A percentile compares a stretch with the other conserved stretches of the same genome.
Conservation (phyloP, 768 basidiomycete species). For the Boletus sp. region DNA sequence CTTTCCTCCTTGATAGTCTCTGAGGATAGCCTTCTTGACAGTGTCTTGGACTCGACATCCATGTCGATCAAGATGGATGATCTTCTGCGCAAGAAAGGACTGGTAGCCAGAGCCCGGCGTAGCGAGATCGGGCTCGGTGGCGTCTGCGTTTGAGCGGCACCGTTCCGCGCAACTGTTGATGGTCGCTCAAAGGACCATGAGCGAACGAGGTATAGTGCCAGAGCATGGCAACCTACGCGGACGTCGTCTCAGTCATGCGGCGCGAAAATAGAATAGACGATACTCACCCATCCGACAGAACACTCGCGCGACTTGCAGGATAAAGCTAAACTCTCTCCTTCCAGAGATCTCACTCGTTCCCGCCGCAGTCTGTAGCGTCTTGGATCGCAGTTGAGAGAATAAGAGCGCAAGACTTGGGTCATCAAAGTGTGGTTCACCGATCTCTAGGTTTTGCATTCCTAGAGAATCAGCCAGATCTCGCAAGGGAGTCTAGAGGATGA, state of each 20-base stretch:
- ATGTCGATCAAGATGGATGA: conserved; percentile 89
- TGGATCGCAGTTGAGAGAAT: conserved; percentile 85
- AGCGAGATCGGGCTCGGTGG: conserved; percentile 45
- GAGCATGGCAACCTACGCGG: conserved; percentile 77
- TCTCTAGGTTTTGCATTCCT: conserved; percentile 54
- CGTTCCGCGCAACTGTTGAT: conserved; percentile 37
- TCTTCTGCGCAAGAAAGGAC: conserved; percentile 54
- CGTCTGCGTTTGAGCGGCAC: conserved; percentile 4
- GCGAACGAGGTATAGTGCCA: conserved; percentile 87
- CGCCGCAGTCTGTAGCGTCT: conserved; percentile 89
- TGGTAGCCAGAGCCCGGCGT: conserved; percentile 48
- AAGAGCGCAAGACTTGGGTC: conserved; percentile 91
- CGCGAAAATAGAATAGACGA: neutral
- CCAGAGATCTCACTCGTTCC: conserved; percentile 91
- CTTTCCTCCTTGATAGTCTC: conserved; percentile 47
- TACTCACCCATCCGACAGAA: conserved; percentile 90
- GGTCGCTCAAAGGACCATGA: conserved; percentile 93
- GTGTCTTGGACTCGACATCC: conserved; percentile 64
- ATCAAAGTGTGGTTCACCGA: conserved; percentile 87
- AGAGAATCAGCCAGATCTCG: conserved; percentile 65
- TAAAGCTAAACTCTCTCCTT: conserved; percentile 90
- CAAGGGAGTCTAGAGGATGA: conserved; percentile 59
- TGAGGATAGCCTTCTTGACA: conserved; percentile 56
- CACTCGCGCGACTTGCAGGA: conserved; percentile 89
- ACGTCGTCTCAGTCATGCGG: conserved; percentile 1